Evolutionary conservation across 129 eudicot species (phyloP).

Genomic region (Deinandra increscens): DNA sequence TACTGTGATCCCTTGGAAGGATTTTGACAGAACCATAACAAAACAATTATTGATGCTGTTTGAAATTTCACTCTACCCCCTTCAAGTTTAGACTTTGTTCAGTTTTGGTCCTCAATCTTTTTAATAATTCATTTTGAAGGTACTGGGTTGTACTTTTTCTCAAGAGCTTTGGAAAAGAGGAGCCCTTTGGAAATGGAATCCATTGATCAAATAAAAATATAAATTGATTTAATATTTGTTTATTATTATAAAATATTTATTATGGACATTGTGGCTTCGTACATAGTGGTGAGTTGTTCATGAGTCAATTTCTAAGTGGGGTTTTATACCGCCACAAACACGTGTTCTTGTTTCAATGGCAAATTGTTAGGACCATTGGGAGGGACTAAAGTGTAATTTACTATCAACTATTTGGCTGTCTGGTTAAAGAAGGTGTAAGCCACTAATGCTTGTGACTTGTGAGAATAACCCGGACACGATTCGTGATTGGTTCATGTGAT

Average conservation of each 20-base stretch:
- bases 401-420: background rate
- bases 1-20: conserved; percentile 1
- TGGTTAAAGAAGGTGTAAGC: no score
- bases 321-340: conserved; percentile 4
- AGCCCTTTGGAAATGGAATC: background rate
- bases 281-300: conserved; percentile 21
- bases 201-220: background rate
- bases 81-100: background rate
- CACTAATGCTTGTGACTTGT: no score
- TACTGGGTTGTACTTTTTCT: background rate
- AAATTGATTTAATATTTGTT: background rate
- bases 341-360: conserved; percentile 16
- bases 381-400: background rate
- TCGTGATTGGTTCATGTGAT: no score
- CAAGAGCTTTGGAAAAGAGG: background rate
- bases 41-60: conserved; percentile 6
- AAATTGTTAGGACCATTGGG: conserved; percentile 5
- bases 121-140: background rate
- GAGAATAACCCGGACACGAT: no score
- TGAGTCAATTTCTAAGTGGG: conserved; percentile 19
- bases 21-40: conserved; percentile 10
- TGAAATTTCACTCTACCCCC: background rate
- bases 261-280: background rate
- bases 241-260: background rate
- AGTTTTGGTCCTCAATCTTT: background rate